Evolutionary conservation across 2,329 filamentous ascomycete species (phyloP), one percentile per base, ranked within the genome.

Genomic region (Fusarium udum): DNA sequence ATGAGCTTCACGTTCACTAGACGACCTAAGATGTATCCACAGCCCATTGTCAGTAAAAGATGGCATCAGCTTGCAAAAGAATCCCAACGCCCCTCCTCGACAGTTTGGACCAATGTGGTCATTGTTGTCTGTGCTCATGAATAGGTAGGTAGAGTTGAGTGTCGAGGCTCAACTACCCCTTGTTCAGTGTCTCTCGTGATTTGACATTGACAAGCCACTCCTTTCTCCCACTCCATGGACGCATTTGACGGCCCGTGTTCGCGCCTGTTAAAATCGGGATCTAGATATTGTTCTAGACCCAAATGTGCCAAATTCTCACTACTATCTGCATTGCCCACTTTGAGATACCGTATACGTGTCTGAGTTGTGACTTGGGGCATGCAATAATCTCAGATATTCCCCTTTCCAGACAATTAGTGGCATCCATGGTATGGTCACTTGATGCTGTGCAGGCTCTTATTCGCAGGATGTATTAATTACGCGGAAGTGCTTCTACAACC

Each of bases 321-420:
- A 76, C 22, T 49, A n/a, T 69, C 56, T 61, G 49, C 53, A 72
- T 72, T 64, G 52, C 13, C 63, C 55, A 74, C 70, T 74, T 76
- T 77, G 64, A 68, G 45, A 37, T 42, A n/a, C 45, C 20, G 20
- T 48, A n/a, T 31, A 20, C 20, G 14, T 40, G 43, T 24, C 11
- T 22, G 31, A 28, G 20, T 13, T 52, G 43, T 51, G 32, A 31
- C 26, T 49, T 37, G 15, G n/a, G 24, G 26, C 32, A 24, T 31
- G 26, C 15, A 16, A 18, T 24, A 37, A 31, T 49, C 32, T 49
- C 53, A 43, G 28, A 20, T 24, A 32, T 32, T n/a, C 16, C 20
- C 28, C 28, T 45, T 48, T 48, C n/a, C 18, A 34, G 39, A 43
- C 31, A 57, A 22, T 46, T 26, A 18, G n/a, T 45, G n/a, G 28